phyloP scores from a whole-genome alignment of 2,329 filamentous ascomycete species.

The Scolecobasidium constrictum region DNA sequence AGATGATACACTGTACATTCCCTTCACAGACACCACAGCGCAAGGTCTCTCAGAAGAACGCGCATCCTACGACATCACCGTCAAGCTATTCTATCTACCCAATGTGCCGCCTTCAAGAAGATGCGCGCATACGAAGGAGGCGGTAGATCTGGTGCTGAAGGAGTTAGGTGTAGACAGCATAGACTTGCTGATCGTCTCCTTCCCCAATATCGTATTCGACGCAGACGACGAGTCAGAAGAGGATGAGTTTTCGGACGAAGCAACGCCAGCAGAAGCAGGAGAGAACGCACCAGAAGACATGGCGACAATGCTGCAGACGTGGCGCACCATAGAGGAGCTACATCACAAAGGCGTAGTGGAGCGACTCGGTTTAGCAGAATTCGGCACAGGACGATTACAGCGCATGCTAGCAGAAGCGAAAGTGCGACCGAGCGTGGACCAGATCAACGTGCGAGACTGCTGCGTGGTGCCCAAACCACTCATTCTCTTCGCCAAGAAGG shows the following conservation, averaged over 20 bases:
- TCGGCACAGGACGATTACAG: slow-evolving; percentile 72
- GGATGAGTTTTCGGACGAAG: slow-evolving; percentile 5
- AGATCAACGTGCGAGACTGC: slow-evolving; percentile 94
- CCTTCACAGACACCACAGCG: slow-evolving; percentile 61
- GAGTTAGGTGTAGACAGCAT: slow-evolving; percentile 67
- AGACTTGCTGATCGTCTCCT: slow-evolving; percentile 84
- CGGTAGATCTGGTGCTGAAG: slow-evolving; percentile 67
- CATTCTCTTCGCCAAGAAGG: slow-evolving; percentile 69
- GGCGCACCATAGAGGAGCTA: slow-evolving; percentile 58
- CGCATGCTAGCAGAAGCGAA: slow-evolving; percentile 62
- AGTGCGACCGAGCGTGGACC: slow-evolving; percentile 72
- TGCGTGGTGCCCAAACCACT: slow-evolving; percentile 89
- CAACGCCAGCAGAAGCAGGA: slow-evolving; percentile 1
- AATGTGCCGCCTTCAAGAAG: slow-evolving; percentile 54
- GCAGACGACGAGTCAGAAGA: slow-evolving; percentile 80
- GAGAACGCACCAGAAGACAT: slow-evolving; percentile 36
- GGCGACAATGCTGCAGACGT: slow-evolving; percentile 56
- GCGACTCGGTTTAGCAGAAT: slow-evolving; percentile 79
- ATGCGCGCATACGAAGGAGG: slow-evolving; percentile 61
- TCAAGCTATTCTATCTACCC: slow-evolving; percentile 89
- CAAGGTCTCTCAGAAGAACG: slow-evolving; percentile 70
- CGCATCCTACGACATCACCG: slow-evolving; percentile 82
- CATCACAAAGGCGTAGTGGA: slow-evolving; percentile 60
- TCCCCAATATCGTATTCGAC: slow-evolving; percentile 87
- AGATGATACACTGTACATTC: slow-evolving; percentile 55